Percentiles rank a stretch among this genome's conserved stretches.
Evolutionary conservation across 306 rosid genomes (phyloP).

Genomic region (Cicer chorassanicum): DNA sequence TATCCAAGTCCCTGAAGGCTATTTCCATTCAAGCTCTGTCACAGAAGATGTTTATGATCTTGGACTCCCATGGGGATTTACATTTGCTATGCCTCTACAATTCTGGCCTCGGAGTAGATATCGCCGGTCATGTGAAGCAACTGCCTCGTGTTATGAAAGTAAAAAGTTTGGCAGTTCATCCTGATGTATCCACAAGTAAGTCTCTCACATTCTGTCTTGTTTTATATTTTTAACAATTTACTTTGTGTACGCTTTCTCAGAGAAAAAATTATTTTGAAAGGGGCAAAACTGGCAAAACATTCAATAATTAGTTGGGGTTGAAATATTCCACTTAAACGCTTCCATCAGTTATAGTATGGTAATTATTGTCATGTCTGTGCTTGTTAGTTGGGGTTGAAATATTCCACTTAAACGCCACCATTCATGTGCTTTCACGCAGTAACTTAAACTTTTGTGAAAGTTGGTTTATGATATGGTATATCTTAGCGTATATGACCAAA

Average conservation of each 20-base stretch:
- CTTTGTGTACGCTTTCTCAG: conserved; percentile 24
- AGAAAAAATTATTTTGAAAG: conserved; percentile 22
- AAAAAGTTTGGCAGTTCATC: conserved; percentile 67
- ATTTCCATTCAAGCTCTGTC: conserved; percentile 80
- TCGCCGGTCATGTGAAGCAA: conserved; percentile 55
- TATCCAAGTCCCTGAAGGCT: conserved; percentile 57
- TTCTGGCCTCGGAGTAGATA: conserved; percentile 62
- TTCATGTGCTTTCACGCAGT: neutral
- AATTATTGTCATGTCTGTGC: conserved; percentile 15
- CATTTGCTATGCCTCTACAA: conserved; percentile 64
- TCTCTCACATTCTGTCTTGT: conserved; percentile 41
- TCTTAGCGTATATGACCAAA: neutral
- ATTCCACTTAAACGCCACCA: no score
- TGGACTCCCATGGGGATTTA: conserved; percentile 82
- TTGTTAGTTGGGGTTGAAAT: no score
- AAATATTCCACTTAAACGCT: conserved; percentile 21
- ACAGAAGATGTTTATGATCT: conserved; percentile 61
- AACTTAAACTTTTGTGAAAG: neutral
- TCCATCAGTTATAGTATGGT: neutral
- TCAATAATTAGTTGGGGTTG: conserved; percentile 19
- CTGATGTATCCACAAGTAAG: conserved; percentile 69
- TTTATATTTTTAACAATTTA: neutral
- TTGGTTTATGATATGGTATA: neutral
- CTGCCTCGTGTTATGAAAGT: conserved; percentile 70
- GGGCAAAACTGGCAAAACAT: conserved; percentile 12